Percentiles rank a stretch among this genome's conserved stretches.
Evolutionary conservation across 192 early-diverging fungal species (phyloP).

Genomic region (Umbelopsis sp.): DNA sequence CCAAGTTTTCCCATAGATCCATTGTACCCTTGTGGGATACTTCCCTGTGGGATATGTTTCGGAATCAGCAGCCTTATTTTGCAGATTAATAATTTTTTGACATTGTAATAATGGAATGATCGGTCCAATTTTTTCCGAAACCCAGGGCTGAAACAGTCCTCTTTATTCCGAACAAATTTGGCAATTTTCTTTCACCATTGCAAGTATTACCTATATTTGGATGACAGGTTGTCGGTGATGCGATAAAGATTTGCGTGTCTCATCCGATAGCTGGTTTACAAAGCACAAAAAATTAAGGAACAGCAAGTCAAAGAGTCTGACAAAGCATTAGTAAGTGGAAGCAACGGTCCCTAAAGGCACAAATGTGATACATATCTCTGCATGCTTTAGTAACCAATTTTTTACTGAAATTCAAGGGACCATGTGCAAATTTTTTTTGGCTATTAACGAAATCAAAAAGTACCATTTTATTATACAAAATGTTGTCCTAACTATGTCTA

Average conservation of each 20-base stretch:
- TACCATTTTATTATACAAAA: slow-evolving; percentile 4
- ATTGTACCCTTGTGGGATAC: too few species aligned
- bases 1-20: too few species aligned
- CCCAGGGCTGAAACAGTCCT: not conserved
- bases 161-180: not conserved
- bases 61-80: too few species aligned
- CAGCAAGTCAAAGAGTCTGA: too few species aligned
- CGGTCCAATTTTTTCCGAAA: not conserved
- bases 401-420: too few species aligned
- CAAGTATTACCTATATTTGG: not conserved
- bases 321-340: too few species aligned
- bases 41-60: too few species aligned
- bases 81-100: too few species aligned
- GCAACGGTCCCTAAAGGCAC: too few species aligned
- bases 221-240: not conserved
- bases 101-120: not conserved
- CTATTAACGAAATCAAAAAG: not conserved
- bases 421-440: not conserved
- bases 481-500: not conserved
- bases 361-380: too few species aligned
- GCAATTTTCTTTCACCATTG: not conserved
- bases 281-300: not conserved
- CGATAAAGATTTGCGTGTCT: not conserved
- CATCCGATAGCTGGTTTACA: not conserved
- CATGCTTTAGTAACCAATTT: too few species aligned